Conservation (phyloP, 148 eudicot genomes). For the Mesembryanthemum crystallinum region DNA sequence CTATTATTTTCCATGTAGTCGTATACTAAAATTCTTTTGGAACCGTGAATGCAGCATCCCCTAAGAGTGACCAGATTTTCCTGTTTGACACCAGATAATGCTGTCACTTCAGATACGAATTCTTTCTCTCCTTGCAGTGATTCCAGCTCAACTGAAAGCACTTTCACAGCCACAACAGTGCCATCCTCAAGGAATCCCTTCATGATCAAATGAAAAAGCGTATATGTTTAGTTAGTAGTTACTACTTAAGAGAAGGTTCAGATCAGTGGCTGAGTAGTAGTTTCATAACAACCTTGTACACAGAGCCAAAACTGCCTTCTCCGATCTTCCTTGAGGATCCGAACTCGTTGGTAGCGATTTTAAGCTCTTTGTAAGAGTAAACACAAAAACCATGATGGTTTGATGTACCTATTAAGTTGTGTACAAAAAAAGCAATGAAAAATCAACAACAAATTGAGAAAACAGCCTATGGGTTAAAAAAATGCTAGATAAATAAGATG, state of each 20-base stretch:
- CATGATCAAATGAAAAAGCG: constrained; percentile 4
- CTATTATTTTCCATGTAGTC: constrained; percentile 68
- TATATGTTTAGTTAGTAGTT: neutral
- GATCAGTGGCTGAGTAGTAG: neutral
- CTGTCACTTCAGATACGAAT: constrained; percentile 61
- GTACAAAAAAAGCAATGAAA: neutral
- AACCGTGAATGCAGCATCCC: constrained; percentile 69
- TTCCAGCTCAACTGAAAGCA: constrained; percentile 53
- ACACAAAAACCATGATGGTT: constrained; percentile 11
- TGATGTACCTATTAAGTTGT: constrained; percentile 10
- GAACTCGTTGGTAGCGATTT: constrained; percentile 44
- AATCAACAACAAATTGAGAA: neutral
- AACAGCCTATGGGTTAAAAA: too few species aligned
- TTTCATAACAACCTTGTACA: constrained; percentile 44
- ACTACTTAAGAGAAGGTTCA: neutral
- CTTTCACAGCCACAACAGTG: constrained; percentile 56
- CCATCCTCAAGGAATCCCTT: constrained; percentile 62
- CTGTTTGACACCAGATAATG: constrained; percentile 50
- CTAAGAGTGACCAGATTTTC: constrained; percentile 60
- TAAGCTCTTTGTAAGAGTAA: constrained; percentile 41
- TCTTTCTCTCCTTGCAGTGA: constrained; percentile 68
- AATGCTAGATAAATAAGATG: too few species aligned
- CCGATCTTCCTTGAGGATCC: constrained; percentile 50
- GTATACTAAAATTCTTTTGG: constrained; percentile 53
- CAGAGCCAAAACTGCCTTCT: constrained; percentile 63